These are phyloP conservation scores for Termitomyces sp. DNA, from an alignment of 768 basidiomycete genomes.

Conservation along the genomic window DNA sequence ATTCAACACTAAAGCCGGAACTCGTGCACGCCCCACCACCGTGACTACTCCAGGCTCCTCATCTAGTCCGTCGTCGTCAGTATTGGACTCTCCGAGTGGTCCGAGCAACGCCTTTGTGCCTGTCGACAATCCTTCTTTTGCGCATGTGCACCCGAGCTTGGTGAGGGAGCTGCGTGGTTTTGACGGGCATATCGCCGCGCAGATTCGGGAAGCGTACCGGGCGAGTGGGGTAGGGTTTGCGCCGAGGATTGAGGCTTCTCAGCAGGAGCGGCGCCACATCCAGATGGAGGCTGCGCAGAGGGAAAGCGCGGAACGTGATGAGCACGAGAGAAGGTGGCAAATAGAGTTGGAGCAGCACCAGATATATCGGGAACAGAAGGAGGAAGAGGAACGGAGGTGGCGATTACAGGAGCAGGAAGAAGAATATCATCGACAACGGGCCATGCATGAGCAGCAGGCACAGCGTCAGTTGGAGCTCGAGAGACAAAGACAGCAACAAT, in stretches of 20 bases:
- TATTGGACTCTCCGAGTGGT: conserved; percentile 15
- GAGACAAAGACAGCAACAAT: conserved; percentile 17
- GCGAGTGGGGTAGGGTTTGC: conserved; percentile 25
- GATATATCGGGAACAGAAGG: conserved; percentile 17
- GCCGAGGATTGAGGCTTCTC: conserved; percentile 13
- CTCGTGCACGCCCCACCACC: conserved; percentile 1
- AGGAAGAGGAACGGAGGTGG: conserved; percentile 16
- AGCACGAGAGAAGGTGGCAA: conserved; percentile 18
- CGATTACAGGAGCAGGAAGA: conserved; percentile 14
- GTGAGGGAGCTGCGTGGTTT: conserved; percentile 52
- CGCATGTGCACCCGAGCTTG: conserved; percentile 48
- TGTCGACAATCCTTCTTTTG: conserved; percentile 33
- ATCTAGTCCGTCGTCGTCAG: neutral
- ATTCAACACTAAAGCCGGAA: conserved; percentile 37
- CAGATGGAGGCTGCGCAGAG: conserved; percentile 16
- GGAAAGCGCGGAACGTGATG: conserved; percentile 21
- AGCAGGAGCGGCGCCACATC: conserved; percentile 1
- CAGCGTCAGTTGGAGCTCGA: conserved; percentile 16
- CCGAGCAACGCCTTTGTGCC: conserved; percentile 25
- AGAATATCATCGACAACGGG: conserved; percentile 13
- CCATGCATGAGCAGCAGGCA: conserved; percentile 3
- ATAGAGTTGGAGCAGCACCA: conserved; percentile 15
- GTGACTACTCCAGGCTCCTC: conserved; percentile 12
- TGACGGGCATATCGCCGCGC: conserved; percentile 45
- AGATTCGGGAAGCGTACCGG: conserved; percentile 41